Percentiles rank a stretch among this genome's conserved stretches.
These are phyloP conservation scores for Kingdonia uniflora DNA, from an alignment of 164 flowering plant genomes.

Conservation along the genomic window DNA sequence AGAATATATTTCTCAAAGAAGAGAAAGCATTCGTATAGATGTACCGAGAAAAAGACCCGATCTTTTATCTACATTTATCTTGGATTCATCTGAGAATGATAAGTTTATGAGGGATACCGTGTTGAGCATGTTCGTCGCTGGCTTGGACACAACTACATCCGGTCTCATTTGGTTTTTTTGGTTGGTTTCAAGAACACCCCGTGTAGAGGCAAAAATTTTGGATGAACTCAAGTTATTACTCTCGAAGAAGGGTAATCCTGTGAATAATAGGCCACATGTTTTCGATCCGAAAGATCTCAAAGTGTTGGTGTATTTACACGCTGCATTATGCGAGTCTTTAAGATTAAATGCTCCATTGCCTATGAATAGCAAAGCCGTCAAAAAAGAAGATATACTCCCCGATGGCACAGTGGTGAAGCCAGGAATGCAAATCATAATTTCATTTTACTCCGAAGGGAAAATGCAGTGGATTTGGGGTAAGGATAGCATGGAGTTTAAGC, in stretches of 20 bases:
- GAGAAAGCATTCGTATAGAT: background rate
- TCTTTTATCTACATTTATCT: background rate
- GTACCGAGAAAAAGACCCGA: background rate
- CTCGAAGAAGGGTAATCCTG: background rate
- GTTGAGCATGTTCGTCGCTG: background rate
- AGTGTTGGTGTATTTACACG: slow-evolving; percentile 29
- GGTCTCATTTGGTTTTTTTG: slow-evolving; percentile 2
- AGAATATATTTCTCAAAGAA: background rate
- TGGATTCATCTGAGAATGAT: background rate
- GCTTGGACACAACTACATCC: background rate
- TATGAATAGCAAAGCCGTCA: slow-evolving; percentile 16
- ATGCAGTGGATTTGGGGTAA: slow-evolving; percentile 40
- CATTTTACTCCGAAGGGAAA: slow-evolving; percentile 28
- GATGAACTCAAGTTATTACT: background rate
- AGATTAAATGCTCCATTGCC: slow-evolving; percentile 46
- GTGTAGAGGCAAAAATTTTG: background rate
- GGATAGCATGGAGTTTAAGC: slow-evolving; percentile 41
- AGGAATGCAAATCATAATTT: slow-evolving; percentile 14
- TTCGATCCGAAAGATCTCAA: slow-evolving; percentile 7
- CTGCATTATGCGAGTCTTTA: slow-evolving; percentile 30
- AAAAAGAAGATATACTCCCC: slow-evolving; percentile 25
- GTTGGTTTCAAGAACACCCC: background rate
- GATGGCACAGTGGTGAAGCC: slow-evolving; percentile 25
- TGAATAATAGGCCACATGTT: background rate
- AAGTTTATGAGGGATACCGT: background rate